A percentile compares a stretch with the other conserved stretches of the same genome.
Conservation (phyloP, 768 basidiomycete genomes). For the Suillus placidus region DNA sequence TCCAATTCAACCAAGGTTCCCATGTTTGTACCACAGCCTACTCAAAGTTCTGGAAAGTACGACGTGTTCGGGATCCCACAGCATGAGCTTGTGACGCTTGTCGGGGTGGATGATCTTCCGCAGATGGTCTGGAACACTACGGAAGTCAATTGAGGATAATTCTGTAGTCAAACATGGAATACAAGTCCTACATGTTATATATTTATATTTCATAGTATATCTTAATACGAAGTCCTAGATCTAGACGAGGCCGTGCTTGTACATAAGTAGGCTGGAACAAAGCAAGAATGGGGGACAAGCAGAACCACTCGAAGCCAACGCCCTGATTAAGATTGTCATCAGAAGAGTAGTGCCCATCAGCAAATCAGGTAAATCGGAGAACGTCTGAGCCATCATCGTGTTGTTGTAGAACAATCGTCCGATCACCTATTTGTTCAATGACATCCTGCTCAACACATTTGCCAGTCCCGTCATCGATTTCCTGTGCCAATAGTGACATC, state of each 20-base stretch:
- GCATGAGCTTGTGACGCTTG: conserved; percentile 16
- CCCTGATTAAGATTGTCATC: background rate
- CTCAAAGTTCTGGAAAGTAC: conserved; percentile 12
- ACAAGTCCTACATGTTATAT: background rate
- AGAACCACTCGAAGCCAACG: too few species aligned
- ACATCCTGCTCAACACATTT: conserved; percentile 6
- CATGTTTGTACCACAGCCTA: background rate
- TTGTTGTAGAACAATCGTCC: conserved; percentile 8
- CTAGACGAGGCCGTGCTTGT: too few species aligned
- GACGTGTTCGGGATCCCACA: conserved; percentile 20
- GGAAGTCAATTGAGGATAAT: background rate
- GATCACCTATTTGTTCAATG: conserved; percentile 13
- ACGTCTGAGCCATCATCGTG: background rate
- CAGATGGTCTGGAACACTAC: conserved; percentile 11
- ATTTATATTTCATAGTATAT: too few species aligned
- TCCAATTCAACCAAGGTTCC: background rate
- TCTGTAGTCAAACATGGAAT: background rate
- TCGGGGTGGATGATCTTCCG: conserved; percentile 22
- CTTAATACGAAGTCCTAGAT: too few species aligned
- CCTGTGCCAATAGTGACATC: conserved; percentile 13
- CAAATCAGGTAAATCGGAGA: background rate
- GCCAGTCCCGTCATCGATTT: background rate
- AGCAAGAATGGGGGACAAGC: too few species aligned
- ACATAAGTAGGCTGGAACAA: too few species aligned
- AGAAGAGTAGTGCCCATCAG: background rate